phyloP scores from a whole-genome alignment of 2,329 filamentous ascomycete species.

The Paramyrothecium sp. region DNA sequence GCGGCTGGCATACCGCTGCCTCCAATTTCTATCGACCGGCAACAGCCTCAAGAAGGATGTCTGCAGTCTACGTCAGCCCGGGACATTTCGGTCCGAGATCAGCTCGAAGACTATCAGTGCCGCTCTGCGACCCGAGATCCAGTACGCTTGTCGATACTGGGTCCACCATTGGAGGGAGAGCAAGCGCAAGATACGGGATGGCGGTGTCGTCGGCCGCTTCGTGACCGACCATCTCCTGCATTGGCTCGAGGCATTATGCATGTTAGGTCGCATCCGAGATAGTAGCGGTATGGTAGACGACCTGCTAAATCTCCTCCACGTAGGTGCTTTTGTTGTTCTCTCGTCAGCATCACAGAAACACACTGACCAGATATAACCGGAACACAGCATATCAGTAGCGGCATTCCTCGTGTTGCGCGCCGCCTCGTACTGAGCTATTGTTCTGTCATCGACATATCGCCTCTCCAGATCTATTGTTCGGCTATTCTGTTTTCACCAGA shows the following conservation, averaged over 20 bases:
- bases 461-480: background rate
- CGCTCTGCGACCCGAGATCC: background rate
- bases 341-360: too few species aligned
- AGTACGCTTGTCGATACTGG: background rate
- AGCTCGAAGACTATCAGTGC: background rate
- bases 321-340: background rate
- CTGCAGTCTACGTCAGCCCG: background rate
- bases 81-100: background rate
- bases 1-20: too few species aligned
- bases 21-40: background rate
- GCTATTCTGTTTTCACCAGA: background rate
- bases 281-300: background rate
- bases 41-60: background rate
- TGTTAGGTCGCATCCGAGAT: background rate
- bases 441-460: background rate
- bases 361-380: too few species aligned
- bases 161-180: background rate
- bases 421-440: background rate
- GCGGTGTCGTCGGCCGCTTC: background rate
- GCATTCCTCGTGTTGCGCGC: background rate
- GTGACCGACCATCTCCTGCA: background rate
- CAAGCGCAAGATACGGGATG: background rate
- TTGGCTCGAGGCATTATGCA: background rate
- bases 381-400: too few species aligned
- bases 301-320: background rate